phyloP scores from a whole-genome alignment of 768 basidiomycete genomes.

The Naganishia onofrii region DNA sequence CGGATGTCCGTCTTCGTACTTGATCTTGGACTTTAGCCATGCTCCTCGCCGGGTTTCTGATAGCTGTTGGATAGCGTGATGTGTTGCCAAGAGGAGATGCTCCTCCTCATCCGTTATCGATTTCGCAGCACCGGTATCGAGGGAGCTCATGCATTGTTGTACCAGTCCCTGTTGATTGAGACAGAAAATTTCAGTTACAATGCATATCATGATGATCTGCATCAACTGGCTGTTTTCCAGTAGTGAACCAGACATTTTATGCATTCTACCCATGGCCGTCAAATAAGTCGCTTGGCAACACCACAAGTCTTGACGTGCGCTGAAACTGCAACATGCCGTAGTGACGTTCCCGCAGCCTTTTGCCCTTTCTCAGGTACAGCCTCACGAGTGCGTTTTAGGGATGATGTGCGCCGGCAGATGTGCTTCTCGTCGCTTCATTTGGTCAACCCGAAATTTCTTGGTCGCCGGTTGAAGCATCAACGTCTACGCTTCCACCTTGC shows the following conservation, averaged over 20 bases:
- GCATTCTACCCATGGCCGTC: neutral
- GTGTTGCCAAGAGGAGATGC: neutral
- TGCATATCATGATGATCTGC: neutral
- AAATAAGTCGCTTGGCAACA: too few relatives aligned
- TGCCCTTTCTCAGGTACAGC: too few relatives aligned
- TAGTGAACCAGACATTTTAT: neutral
- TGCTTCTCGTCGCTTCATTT: too few relatives aligned
- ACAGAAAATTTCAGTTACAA: neutral
- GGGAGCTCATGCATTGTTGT: neutral
- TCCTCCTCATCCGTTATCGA: neutral
- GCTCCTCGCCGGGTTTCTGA: neutral
- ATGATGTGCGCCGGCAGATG: too few relatives aligned
- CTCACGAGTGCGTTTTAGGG: too few relatives aligned
- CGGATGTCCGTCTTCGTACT: neutral
- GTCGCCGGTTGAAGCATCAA: too few relatives aligned
- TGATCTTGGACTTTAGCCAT: conserved; percentile 1
- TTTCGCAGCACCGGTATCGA: neutral
- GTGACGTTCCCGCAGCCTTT: too few relatives aligned
- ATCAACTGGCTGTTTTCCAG: neutral
- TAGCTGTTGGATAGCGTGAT: neutral
- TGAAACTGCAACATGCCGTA: too few relatives aligned
- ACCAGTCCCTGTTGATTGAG: neutral
- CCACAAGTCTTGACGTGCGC: too few relatives aligned
- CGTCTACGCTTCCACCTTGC: too few relatives aligned
- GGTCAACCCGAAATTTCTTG: too few relatives aligned